Percentiles rank a stretch among this genome's conserved stretches.
phyloP scores from a whole-genome alignment of 164 flowering plant genomes.

The Berberis vulgaris region DNA sequence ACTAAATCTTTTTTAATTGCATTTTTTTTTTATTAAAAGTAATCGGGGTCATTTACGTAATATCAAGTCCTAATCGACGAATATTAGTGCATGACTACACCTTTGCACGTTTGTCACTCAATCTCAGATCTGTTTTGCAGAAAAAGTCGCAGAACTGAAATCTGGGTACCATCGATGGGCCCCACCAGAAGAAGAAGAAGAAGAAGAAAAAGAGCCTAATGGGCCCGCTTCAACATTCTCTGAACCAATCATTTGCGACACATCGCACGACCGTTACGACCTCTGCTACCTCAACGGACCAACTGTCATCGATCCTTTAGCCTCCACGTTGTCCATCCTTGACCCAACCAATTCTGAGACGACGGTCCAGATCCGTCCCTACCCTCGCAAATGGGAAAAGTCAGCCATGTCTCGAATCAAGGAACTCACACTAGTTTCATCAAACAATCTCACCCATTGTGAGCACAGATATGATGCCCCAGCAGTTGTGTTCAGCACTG shows the following conservation, averaged over 20 bases:
- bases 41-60: background rate
- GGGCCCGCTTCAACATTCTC: background rate
- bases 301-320: constrained; percentile 26
- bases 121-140: background rate
- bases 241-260: constrained; percentile 25
- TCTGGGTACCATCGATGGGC: background rate
- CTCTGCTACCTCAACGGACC: constrained; percentile 37
- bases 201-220: too few species aligned
- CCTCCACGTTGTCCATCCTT: constrained; percentile 17
- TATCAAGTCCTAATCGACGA: background rate
- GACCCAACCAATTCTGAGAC: constrained; percentile 6
- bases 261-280: constrained; percentile 28
- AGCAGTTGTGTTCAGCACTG: constrained; percentile 31
- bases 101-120: background rate
- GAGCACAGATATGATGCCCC: constrained; percentile 21
- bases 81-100: background rate
- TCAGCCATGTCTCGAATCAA: constrained; percentile 25
- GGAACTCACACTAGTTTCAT: constrained; percentile 27
- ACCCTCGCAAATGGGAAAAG: constrained; percentile 47
- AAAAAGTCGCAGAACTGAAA: background rate
- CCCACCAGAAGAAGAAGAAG: background rate
- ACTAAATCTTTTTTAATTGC: too few species aligned
- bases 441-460: constrained; percentile 20
- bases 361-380: constrained; percentile 29
- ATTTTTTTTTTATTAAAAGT: too few species aligned